These are phyloP conservation scores for Nicotiana otophora DNA, from an alignment of 257 asterid species.

Conservation along the genomic window DNA sequence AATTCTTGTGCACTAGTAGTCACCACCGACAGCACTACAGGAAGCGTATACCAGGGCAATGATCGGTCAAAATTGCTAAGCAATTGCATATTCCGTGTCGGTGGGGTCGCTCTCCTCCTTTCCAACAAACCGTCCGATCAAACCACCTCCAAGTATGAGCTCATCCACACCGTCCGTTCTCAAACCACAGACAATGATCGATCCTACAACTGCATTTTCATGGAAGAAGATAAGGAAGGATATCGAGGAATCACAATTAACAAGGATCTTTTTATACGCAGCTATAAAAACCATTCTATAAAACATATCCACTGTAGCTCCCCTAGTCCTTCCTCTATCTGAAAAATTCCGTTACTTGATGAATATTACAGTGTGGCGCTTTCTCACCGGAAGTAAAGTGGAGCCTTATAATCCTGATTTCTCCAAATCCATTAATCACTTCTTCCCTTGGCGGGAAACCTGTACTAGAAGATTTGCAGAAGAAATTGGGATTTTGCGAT, in stretches of 20 bases:
- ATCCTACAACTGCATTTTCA: conserved; percentile 32
- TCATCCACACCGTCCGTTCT: conserved; percentile 35
- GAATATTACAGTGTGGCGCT: conserved; percentile 10
- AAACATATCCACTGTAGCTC: conserved; percentile 37
- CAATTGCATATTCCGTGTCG: conserved; percentile 47
- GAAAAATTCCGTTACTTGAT: conserved; percentile 31
- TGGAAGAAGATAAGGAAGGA: conserved; percentile 35
- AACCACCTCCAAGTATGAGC: conserved; percentile 30
- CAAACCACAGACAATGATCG: conserved; percentile 37
- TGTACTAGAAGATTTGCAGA: conserved; percentile 37
- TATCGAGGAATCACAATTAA: conserved; percentile 26
- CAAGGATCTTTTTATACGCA: conserved; percentile 23
- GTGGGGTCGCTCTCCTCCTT: conserved; percentile 39
- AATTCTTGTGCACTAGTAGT: conserved; percentile 40
- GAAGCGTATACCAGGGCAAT: conserved; percentile 33
- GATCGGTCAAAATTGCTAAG: conserved; percentile 37
- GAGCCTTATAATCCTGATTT: conserved; percentile 36
- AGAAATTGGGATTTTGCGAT: conserved; percentile 22
- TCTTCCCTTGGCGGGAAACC: conserved; percentile 34
- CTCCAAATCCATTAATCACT: conserved; percentile 31
- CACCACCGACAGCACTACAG: conserved; percentile 32
- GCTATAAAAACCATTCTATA: conserved; percentile 34
- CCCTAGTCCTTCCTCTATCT: conserved; percentile 35
- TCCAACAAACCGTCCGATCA: conserved; percentile 24
- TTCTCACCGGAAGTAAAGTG: conserved; percentile 19